Conservation (phyloP, 2,329 filamentous ascomycete species). For the Sphaerulina populicola region DNA sequence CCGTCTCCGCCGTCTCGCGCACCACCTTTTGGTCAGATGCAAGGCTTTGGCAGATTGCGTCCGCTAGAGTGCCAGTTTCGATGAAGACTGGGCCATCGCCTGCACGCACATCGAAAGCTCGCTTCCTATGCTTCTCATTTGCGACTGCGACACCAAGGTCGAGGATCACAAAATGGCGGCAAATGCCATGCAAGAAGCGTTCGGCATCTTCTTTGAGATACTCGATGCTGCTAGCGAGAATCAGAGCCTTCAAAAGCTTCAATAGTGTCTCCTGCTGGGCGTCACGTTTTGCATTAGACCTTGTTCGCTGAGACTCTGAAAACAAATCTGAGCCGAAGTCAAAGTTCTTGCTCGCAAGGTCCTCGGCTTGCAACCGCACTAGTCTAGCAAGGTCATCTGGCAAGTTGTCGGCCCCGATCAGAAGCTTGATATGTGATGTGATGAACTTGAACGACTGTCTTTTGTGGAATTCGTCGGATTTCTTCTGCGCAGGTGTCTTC, state of each 20-base stretch:
- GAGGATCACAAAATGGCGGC: conserved; percentile 80
- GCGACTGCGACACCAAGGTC: conserved; percentile 82
- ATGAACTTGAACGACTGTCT: conserved; percentile 84
- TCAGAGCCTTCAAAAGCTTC: conserved; percentile 78
- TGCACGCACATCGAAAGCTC: conserved; percentile 72
- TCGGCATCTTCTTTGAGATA: conserved; percentile 71
- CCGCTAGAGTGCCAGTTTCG: conserved; percentile 76
- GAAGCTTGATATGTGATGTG: conserved; percentile 78
- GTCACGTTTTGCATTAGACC: conserved; percentile 78
- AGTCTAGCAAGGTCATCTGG: conserved; percentile 82
- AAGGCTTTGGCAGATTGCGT: conserved; percentile 82
- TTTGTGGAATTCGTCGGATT: conserved; percentile 81
- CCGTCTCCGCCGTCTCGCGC: conserved; percentile 70
- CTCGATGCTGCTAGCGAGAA: conserved; percentile 70
- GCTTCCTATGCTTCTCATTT: conserved; percentile 65
- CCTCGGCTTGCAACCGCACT: conserved; percentile 80
- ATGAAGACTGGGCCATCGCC: conserved; percentile 83
- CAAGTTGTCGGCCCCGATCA: conserved; percentile 76
- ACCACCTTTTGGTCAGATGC: conserved; percentile 75
- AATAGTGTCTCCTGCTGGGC: conserved; percentile 74
- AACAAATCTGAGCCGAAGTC: conserved; percentile 64
- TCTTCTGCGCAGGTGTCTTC: conserved; percentile 52
- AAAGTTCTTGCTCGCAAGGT: conserved; percentile 64
- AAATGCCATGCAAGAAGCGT: conserved; percentile 68
- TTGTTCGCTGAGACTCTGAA: conserved; percentile 66